phyloP scores from a whole-genome alignment of 169 alveolate genomes.

The Perkinsus chesapeaki region DNA sequence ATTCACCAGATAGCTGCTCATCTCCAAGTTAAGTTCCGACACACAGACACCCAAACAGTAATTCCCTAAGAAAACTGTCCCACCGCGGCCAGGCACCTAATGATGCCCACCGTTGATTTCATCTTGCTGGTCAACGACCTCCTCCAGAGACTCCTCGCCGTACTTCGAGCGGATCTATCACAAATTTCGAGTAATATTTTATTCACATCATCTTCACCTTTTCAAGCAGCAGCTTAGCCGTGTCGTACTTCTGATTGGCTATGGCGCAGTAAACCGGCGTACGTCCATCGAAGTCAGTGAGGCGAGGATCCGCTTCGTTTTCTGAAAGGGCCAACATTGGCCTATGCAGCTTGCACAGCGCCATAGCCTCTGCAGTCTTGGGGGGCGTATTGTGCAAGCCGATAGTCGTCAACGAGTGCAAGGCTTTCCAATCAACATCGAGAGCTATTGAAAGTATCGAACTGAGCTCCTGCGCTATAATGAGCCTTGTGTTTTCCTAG shows the following conservation, averaged over 20 bases:
- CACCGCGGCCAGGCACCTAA: background rate
- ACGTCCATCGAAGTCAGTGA: background rate
- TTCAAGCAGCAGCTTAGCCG: background rate
- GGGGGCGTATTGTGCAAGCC: too few species aligned
- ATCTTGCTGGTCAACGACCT: background rate
- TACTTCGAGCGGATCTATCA: background rate
- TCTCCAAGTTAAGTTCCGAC: too few species aligned
- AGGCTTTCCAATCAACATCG: too few species aligned
- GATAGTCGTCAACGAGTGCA: too few species aligned
- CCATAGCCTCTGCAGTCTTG: too few species aligned
- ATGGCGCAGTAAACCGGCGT: background rate
- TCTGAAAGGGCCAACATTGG: background rate
- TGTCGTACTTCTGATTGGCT: background rate
- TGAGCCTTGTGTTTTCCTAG: too few species aligned
- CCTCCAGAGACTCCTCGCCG: background rate
- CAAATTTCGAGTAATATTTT: background rate
- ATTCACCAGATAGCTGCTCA: too few species aligned
- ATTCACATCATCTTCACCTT: background rate
- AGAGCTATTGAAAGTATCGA: too few species aligned
- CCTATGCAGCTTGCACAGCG: too few species aligned
- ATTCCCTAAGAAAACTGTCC: too few species aligned
- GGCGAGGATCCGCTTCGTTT: background rate
- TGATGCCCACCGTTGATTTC: background rate
- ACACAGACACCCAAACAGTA: too few species aligned
- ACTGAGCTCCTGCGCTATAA: too few species aligned